phyloP scores from a whole-genome alignment of 768 basidiomycete species.

The Lyophyllum semitale region DNA sequence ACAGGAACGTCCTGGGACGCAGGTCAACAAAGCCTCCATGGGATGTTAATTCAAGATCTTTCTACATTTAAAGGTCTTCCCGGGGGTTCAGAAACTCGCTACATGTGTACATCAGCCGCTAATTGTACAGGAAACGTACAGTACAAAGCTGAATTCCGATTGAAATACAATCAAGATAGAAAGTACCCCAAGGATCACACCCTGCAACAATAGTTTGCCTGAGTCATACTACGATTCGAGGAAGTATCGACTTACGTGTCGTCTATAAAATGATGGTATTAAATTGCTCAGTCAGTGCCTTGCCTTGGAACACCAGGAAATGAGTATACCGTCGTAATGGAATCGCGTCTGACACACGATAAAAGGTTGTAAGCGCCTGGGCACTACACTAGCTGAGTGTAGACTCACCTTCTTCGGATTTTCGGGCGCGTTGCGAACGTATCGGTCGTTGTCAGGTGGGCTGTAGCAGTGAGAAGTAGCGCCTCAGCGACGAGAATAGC shows the following conservation, averaged over 20 bases:
- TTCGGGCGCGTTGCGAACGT: conserved; percentile 74
- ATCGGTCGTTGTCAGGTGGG: conserved; percentile 83
- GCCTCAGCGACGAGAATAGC: background rate
- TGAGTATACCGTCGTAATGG: conserved; percentile 72
- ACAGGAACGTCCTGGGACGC: background rate
- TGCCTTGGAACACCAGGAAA: background rate
- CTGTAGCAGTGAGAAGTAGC: conserved; percentile 35
- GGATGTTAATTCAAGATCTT: background rate
- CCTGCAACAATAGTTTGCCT: background rate
- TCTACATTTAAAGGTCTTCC: background rate
- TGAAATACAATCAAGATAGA: conserved; percentile 3
- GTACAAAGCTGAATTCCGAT: background rate
- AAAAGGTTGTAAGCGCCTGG: background rate
- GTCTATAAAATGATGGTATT: conserved; percentile 38
- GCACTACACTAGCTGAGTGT: background rate
- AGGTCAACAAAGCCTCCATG: too few relatives aligned
- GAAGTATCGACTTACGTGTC: conserved; percentile 52
- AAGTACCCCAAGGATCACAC: conserved; percentile 5
- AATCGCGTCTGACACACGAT: conserved; percentile 61
- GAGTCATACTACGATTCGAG: background rate
- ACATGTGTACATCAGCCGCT: background rate
- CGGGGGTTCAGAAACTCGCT: background rate
- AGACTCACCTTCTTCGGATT: conserved; percentile 81
- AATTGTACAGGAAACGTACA: background rate
- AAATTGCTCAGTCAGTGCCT: conserved; percentile 8